Evolutionary conservation across 2,329 filamentous ascomycete species (phyloP), one percentile per base, ranked within the genome.

Genomic region (Colletotrichum chrysophilum): DNA sequence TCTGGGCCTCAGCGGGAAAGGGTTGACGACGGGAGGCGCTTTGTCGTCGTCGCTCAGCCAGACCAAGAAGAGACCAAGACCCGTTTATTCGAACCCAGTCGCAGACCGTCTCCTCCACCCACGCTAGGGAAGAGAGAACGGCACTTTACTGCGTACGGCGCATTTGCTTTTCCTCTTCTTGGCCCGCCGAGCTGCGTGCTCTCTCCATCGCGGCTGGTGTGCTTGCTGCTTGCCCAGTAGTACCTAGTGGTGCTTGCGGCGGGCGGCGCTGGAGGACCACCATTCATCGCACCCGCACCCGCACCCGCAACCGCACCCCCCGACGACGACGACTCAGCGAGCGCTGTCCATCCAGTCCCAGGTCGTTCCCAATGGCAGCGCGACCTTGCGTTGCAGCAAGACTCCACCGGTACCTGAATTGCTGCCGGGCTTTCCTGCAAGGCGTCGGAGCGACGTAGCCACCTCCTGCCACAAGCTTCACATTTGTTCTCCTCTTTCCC

Each of bases 401-500:
- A 48, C 58, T 48, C 67, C 67, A 70, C 67, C 36, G 55, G 67
- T 70, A 70, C 67, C 67, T 70, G 67, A 70, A 70, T 70, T 70
- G 55, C 56, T 48, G 67, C 67, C 36, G 67, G 67, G 56, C 18
- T n/a, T 70, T 62, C 67, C 67, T 70, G 67, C 66, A 68, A n/a
- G 66, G 66, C 38, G 8, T 55, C n/a, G 36, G 28, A 34, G 30
- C 38, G 32, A 26, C 32, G 66, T 56, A 62, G 56, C 67, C 67
- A 62, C 67, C 28, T 62, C 36, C 67, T 70, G 67, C 67, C 56
- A 30, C 67, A 18, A 70, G 67, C 67, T 61, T 48, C 38, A 48
- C 38, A 48, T 12, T 48, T 48, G 38, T 48, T 48, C 52, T 62
- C 13, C n/a, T 62, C 21, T 66, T 30, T 61, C 28, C 58, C 5